A percentile compares a stretch with the other conserved stretches of the same genome.
These are phyloP conservation scores for Anisogramma anomala DNA, from an alignment of 2,329 filamentous ascomycete genomes.

Conservation along the genomic window DNA sequence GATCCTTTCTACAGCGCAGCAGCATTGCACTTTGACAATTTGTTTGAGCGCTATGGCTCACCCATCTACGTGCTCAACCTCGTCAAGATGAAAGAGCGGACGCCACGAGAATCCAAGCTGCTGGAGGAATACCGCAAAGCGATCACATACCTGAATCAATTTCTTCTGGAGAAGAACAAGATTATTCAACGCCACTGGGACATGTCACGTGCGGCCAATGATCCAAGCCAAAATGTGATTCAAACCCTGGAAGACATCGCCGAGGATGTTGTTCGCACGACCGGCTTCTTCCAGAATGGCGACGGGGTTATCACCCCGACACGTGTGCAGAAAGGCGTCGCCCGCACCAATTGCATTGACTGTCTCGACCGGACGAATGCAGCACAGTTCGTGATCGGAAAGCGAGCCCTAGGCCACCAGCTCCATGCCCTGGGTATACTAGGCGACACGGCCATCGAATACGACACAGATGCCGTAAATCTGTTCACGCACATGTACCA, in stretches of 20 bases:
- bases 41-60: slow-evolving; percentile 86
- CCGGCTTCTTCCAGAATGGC: slow-evolving; percentile 92
- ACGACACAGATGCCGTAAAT: slow-evolving; percentile 92
- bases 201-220: slow-evolving; percentile 92
- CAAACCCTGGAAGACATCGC: slow-evolving; percentile 81
- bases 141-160: slow-evolving; percentile 88
- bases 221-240: slow-evolving; percentile 87
- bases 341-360: slow-evolving; percentile 94
- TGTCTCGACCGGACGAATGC: slow-evolving; percentile 95
- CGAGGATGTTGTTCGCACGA: slow-evolving; percentile 72
- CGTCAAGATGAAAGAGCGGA: slow-evolving; percentile 79
- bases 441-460: slow-evolving; percentile 63
- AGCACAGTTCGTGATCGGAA: slow-evolving; percentile 94
- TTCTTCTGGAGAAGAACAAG: slow-evolving; percentile 69
- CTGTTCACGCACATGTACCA: slow-evolving; percentile 98
- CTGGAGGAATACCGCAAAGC: slow-evolving; percentile 78
- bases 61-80: slow-evolving; percentile 88
- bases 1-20: slow-evolving; percentile 94
- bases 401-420: slow-evolving; percentile 83
- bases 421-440: slow-evolving; percentile 85
- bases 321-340: slow-evolving; percentile 79
- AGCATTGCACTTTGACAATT: slow-evolving; percentile 85
- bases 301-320: slow-evolving; percentile 54
- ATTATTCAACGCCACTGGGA: slow-evolving; percentile 95
- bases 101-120: slow-evolving; percentile 82